Evolutionary conservation across 495 filamentous ascomycete species (phyloP).

Genomic region (Delitschia confertaspora): DNA sequence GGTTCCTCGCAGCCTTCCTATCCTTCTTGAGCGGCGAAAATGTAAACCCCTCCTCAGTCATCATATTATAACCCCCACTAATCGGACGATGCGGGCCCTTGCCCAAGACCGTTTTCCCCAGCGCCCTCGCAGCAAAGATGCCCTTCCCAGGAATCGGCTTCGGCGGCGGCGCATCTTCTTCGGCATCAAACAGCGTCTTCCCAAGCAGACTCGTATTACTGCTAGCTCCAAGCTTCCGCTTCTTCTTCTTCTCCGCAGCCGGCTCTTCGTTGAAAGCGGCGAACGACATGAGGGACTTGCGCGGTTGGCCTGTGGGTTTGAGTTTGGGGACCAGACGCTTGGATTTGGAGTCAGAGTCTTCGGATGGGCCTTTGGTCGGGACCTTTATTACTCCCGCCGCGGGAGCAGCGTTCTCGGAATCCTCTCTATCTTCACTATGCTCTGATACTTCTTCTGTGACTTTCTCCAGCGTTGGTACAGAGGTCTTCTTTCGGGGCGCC

Average conservation of each 20-base stretch:
- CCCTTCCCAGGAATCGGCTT: conserved; percentile 33
- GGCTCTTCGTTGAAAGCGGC: conserved; percentile 37
- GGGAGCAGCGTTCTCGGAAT: conserved; percentile 21
- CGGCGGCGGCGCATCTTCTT: conserved; percentile 53
- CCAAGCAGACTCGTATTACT: conserved; percentile 41
- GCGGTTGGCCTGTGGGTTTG: conserved; percentile 27
- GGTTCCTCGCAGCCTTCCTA: conserved; percentile 41
- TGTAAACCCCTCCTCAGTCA: conserved; percentile 34
- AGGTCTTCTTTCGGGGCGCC: conserved; percentile 37
- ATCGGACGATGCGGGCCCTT: conserved; percentile 21
- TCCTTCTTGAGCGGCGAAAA: conserved; percentile 83
- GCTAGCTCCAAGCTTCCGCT: conserved; percentile 57
- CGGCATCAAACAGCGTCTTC: conserved; percentile 61
- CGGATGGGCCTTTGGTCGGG: conserved; percentile 17
- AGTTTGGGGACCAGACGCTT: conserved; percentile 25
- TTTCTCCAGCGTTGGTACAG: conserved; percentile 39
- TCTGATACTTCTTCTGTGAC: conserved; percentile 43
- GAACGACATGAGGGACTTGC: conserved; percentile 36
- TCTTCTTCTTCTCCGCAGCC: conserved; percentile 55
- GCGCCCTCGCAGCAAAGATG: conserved; percentile 27
- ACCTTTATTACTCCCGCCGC: too few species aligned
- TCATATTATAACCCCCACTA: conserved; percentile 34
- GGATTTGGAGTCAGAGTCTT: conserved; percentile 20
- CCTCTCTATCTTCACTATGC: conserved; percentile 22
- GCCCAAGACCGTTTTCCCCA: conserved; percentile 25